Conservation (phyloP, 805 yeast species). For the Yamadazyma philogaea region DNA sequence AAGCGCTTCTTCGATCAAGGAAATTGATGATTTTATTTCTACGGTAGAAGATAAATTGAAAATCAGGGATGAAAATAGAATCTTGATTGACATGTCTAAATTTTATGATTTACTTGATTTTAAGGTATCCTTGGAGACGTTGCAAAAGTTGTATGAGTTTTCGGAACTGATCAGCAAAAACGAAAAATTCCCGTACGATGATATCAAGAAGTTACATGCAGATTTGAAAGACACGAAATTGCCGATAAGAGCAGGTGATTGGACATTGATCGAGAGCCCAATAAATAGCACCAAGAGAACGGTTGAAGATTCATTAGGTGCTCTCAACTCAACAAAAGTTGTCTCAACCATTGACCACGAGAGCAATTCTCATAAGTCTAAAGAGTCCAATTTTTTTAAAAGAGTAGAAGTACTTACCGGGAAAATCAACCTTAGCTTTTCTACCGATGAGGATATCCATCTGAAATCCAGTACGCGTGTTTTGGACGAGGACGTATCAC, state of each 20-base stretch:
- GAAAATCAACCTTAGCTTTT: conserved; percentile 25
- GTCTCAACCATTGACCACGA: conserved; percentile 1
- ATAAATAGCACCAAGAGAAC: background rate
- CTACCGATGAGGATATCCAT: conserved; percentile 26
- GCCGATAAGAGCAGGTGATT: conserved; percentile 8
- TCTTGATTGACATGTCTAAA: conserved; percentile 25
- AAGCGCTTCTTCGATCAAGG: conserved; percentile 21
- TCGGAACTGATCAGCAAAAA: background rate
- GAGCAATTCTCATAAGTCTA: background rate
- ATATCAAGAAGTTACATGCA: conserved; percentile 22
- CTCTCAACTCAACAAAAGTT: background rate
- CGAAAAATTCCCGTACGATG: conserved; percentile 18
- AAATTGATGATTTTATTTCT: conserved; percentile 22
- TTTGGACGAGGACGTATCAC: conserved; percentile 10
- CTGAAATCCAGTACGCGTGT: conserved; percentile 20
- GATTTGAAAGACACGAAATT: conserved; percentile 17
- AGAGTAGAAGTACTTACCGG: conserved; percentile 9
- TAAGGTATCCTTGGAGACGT: conserved; percentile 12
- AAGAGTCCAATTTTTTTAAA: conserved; percentile 6
- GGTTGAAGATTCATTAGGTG: background rate
- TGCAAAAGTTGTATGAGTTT: conserved; percentile 16
- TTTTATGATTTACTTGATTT: conserved; percentile 29
- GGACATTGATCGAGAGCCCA: conserved; percentile 4
- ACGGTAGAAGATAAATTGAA: conserved; percentile 25
- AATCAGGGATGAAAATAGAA: conserved; percentile 20